Evolutionary conservation across 2,329 filamentous ascomycete species (phyloP), one percentile per base, ranked within the genome.

Genomic region (Lachnellula occidentalis): DNA sequence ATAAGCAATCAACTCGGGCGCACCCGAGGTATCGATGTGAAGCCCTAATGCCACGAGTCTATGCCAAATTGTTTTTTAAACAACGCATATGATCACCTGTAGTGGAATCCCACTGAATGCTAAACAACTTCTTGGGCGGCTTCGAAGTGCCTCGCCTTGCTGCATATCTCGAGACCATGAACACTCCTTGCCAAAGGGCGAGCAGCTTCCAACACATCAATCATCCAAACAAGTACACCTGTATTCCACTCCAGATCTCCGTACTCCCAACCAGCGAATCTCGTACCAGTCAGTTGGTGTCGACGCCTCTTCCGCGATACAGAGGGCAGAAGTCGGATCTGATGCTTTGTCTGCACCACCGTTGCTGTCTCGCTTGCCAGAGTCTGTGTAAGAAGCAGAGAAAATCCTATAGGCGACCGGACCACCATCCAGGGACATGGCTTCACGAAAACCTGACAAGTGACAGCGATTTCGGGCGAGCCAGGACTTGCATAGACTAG

Each of bases 281-380:
- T 59, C 52, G 53, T 46, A 50, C 34, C 48, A 47, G 37, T 47
- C 48, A 24, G 47, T 45, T 50, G 53, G 47, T 51, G 39, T 45
- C 43, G 39, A 19, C 42, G 45, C 19, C 50, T 31, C 22, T n/a
- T 45, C 52, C 39, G 39, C 46, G 37, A 45, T 41, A 54, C 47
- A 49, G 43, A 46, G 22, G 6, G 14, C n/a, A 45, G 21, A 24
- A 12, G 51, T 57, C 53, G 50, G 59, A 55, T 59, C 57, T 12
- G 27, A 58, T 60, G 45, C 48, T 56, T 49, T 51, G 45, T 56
- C 51, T 63, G 61, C 59, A 62, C 54, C 47, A 57, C 56, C 59
- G 55, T 63, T 62, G 41, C 54, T 41, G 48, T 55, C 37, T 48
- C 46, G 54, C 51, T 27, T 50, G 19, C 22, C 15, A n/a, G 43